Evolutionary conservation across 768 basidiomycete genomes (phyloP), one percentile per base, ranked within the genome.

Genomic region (Clavulina sp.): DNA sequence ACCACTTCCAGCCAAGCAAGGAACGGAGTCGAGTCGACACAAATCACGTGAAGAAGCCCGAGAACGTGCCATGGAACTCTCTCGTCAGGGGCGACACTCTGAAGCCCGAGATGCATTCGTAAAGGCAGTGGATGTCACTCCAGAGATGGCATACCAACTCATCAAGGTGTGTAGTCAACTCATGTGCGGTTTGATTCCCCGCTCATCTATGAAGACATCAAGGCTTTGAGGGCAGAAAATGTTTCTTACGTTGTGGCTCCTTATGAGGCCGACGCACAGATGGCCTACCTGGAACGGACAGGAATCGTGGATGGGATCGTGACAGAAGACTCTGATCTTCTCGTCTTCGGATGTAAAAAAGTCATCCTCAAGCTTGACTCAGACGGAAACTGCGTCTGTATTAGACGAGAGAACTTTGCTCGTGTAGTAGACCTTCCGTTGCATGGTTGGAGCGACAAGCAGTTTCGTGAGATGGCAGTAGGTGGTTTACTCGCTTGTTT

Each of bases 251-350:
- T 97, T 34, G 95, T 97, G 18, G 93, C 95, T 3, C 95, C 95
- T 0, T 99, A 97, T 64, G 95, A 99, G 70, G 95, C 95, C 0
- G 95, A 99, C 60, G 89, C 95, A 1, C 95, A 99, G 64, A 75
- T 99, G 52, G 83, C 87, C 41, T 96, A 83, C 65, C 75, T 99
- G 41, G 95, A 97, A 61, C 76, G 76, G 47, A 64, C 70, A 40
- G 87, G 87, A 18, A 60, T 84, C 31, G 85, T 89, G 36, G 82
- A 92, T 62, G 95, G 80, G 2, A 81, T 99, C 63, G 75, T 99
- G 58, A 97, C 95, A 1, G 95, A 99, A 66, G 95, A 97, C 66
- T 96, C 92, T 0, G 95, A 99, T 64, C 72, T 99, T 28, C 80
- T 97, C 54, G 92, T 99, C 46, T 97, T 95, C 61, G 95, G 93